phyloP scores from a whole-genome alignment of 176 grass and related monocot species.

The Zoysia pacifica region DNA sequence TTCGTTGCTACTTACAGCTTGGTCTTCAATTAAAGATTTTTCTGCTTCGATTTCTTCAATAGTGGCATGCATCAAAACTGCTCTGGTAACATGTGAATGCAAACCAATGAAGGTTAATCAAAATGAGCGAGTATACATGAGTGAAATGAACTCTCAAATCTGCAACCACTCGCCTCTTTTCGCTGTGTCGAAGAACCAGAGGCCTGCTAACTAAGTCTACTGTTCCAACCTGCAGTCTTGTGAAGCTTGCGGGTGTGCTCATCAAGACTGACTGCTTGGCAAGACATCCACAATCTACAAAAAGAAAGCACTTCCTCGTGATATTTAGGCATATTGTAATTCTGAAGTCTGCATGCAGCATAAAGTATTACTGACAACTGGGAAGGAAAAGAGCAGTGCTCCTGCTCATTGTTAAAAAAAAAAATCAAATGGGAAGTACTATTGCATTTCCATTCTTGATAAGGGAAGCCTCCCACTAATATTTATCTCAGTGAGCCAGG shows the following conservation, averaged over 20 bases:
- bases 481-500: neutral
- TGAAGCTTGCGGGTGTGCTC: conserved; percentile 23
- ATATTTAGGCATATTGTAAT: neutral
- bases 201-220: conserved; percentile 32
- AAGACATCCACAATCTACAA: conserved; percentile 42
- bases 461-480: too few species aligned
- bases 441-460: neutral
- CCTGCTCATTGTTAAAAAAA: too few species aligned
- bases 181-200: conserved; percentile 21
- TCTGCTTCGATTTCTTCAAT: conserved; percentile 96
- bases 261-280: conserved; percentile 3
- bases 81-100: conserved; percentile 54
- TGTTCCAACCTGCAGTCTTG: conserved; percentile 19
- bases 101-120: conserved; percentile 34
- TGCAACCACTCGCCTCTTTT: conserved; percentile 49
- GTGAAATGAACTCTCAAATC: neutral
- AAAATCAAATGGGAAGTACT: neutral
- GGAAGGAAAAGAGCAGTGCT: too few species aligned
- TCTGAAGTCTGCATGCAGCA: too few species aligned
- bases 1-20: conserved; percentile 57
- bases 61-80: conserved; percentile 81
- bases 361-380: neutral
- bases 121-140: neutral
- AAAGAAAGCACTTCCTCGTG: neutral
- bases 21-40: conserved; percentile 80